phyloP scores from a whole-genome alignment of 768 basidiomycete genomes.

The Rhizopogon vesiculosus region DNA sequence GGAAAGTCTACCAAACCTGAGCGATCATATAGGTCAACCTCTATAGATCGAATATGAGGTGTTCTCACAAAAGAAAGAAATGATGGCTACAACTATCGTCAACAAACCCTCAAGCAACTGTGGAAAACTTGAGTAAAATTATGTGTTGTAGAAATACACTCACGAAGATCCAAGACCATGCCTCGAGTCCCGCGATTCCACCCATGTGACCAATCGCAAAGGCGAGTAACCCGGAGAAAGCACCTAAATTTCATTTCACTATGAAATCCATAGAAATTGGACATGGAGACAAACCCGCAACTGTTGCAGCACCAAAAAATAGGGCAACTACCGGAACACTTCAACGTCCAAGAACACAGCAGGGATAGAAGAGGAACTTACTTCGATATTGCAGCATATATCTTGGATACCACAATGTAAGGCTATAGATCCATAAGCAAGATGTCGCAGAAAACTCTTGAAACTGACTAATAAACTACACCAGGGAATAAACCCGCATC shows the following conservation, averaged over 20 bases:
- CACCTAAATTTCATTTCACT: conserved; percentile 21
- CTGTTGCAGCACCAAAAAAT: conserved; percentile 62
- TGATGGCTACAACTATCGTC: too few species aligned
- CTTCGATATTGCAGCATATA: conserved; percentile 51
- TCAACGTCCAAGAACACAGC: neutral
- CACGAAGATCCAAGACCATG: too few species aligned
- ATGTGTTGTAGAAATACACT: too few species aligned
- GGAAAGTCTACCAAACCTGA: too few species aligned
- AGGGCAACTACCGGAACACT: conserved; percentile 34
- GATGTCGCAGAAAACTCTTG: too few species aligned
- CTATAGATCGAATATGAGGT: too few species aligned
- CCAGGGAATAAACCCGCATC: conserved; percentile 75
- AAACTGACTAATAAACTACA: conserved; percentile 62
- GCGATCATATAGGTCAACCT: too few species aligned
- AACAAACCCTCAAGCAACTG: too few species aligned
- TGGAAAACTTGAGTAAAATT: too few species aligned
- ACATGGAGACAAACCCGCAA: conserved; percentile 35
- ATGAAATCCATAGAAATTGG: neutral
- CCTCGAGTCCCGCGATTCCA: too few species aligned
- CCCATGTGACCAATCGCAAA: conserved; percentile 23
- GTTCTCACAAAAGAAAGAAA: too few species aligned
- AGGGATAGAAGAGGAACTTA: neutral
- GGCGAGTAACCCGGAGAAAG: conserved; percentile 57
- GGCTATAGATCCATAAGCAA: neutral
- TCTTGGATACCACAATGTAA: conserved; percentile 35